Evolutionary conservation across 805 yeast species (phyloP), one percentile per base, ranked within the genome.

Genomic region (Starmerella potacharoeniae): DNA sequence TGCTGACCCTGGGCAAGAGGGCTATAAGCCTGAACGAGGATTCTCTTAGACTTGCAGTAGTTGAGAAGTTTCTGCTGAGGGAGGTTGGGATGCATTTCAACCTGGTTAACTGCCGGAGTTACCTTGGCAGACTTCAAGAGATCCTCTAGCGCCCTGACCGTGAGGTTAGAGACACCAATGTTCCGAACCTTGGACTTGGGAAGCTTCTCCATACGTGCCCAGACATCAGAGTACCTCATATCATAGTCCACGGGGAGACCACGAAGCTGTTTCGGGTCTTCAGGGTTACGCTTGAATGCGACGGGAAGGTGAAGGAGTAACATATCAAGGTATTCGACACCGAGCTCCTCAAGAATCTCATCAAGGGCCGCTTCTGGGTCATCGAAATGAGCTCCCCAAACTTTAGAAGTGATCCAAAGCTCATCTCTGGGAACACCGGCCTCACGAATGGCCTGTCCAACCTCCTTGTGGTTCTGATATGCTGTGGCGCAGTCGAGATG

Each of bases 291-390:
- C 49, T 37, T 49, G 40, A 44, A 50, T 22, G 56, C 57, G 41
- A 77, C 77, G 4, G 95, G 95, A 90, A 93, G 85, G 70, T 86
- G 95, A 65, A 86, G 76, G 65, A 87, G 75, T 66, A 81, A 81
- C 55, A 86, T 71, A 66, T 86, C 95, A 52, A 86, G 82, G 64
- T 86, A 86, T 51, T 83, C 91, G 61, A 84, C 65, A 0, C 82
- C 82, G 57, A 86, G 73, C 64, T 82, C 79, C 63, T 75, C 65
- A 64, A 86, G 74, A 11, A 89, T 82, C 48, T 68, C 73, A 14
- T 79, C 76, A 41, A 86, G 68, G 7, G 84, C 85, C 29, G 65
- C 71, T 39, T 64, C 77, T 14, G 81, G 81, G 43, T 70, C 60
- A 54, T 53, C 61, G 54, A 67, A 69, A 61, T 65, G 66, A 42